These are phyloP conservation scores for Thalassiosira mediterranea DNA, from an alignment of 352 stramenopile species.

Conservation along the genomic window DNA sequence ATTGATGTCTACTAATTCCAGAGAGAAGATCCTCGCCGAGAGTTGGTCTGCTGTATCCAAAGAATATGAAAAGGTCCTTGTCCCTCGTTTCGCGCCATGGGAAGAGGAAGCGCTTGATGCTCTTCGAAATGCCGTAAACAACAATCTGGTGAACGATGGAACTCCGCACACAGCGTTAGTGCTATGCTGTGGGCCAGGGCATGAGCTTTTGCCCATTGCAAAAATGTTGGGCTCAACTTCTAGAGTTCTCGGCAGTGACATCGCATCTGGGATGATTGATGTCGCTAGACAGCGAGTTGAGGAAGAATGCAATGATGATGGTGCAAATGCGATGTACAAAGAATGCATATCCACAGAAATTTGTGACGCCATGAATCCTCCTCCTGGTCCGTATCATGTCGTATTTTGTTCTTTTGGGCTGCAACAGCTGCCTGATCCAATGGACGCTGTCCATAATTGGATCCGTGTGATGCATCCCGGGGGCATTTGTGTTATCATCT, in stretches of 20 bases:
- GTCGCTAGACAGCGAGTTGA: constrained; percentile 14
- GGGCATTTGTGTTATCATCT: constrained; percentile 19
- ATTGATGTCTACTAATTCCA: no score
- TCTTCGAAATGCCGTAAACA: constrained; percentile 10
- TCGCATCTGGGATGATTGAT: constrained; percentile 30
- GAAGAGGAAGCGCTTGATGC: constrained; percentile 15
- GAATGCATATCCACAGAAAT: constrained; percentile 15
- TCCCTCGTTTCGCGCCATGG: constrained; percentile 33
- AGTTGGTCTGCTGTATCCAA: constrained; percentile 28
- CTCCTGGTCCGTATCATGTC: constrained; percentile 25
- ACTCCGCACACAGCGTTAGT: constrained; percentile 2
- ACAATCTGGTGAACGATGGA: background rate
- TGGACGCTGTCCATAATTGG: constrained; percentile 9
- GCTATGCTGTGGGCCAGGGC: constrained; percentile 29
- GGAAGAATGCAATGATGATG: constrained; percentile 3
- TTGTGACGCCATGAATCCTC: constrained; percentile 15
- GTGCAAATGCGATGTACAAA: constrained; percentile 3
- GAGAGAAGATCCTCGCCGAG: constrained; percentile 24
- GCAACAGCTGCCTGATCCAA: constrained; percentile 22
- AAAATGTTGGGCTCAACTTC: constrained; percentile 10
- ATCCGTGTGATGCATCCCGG: constrained; percentile 2
- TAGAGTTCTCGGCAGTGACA: constrained; percentile 23
- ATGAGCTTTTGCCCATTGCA: constrained; percentile 28
- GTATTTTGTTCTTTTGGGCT: constrained; percentile 34
- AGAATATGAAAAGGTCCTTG: constrained; percentile 28